phyloP scores from a whole-genome alignment of 169 alveolate species.

The Neospora caninum region DNA sequence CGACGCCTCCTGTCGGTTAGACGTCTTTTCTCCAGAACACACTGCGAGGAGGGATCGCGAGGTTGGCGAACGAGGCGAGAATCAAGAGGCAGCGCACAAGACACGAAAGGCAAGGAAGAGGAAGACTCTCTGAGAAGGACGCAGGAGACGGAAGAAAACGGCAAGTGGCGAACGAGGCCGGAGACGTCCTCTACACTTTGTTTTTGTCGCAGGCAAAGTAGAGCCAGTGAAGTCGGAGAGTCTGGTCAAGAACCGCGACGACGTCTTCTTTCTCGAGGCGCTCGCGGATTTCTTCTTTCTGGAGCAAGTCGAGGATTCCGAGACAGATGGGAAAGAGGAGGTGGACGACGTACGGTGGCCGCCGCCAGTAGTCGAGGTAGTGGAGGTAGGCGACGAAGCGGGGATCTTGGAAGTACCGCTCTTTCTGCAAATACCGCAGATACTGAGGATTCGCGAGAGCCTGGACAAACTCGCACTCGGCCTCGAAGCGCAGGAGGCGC shows the following conservation, averaged over 20 bases:
- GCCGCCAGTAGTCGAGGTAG: constrained; percentile 59
- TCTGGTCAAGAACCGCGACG: constrained; percentile 35
- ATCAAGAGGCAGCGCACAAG: not conserved
- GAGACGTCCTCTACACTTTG: not conserved
- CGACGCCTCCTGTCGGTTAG: too few species aligned
- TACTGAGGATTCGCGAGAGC: constrained; percentile 64
- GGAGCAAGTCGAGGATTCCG: constrained; percentile 49
- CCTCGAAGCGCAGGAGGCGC: constrained; percentile 60
- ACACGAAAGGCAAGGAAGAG: not conserved
- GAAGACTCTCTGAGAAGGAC: too few species aligned
- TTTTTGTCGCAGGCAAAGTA: constrained; percentile 5
- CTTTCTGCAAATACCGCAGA: constrained; percentile 10
- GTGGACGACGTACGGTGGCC: constrained; percentile 54
- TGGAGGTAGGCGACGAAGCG: constrained; percentile 45
- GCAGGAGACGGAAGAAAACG: not conserved
- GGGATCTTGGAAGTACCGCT: constrained; percentile 38
- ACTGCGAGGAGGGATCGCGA: not conserved
- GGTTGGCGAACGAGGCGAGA: not conserved
- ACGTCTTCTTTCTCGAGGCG: constrained; percentile 39
- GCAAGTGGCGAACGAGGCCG: not conserved
- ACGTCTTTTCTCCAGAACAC: too few species aligned
- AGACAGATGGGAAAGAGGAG: constrained; percentile 61
- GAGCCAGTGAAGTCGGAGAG: constrained; percentile 64
- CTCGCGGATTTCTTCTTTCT: not conserved
- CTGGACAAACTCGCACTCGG: constrained; percentile 69